A percentile compares a stretch with the other conserved stretches of the same genome.
Evolutionary conservation across 495 filamentous ascomycete species (phyloP).

Genomic region (Chlorociboria aeruginascens): DNA sequence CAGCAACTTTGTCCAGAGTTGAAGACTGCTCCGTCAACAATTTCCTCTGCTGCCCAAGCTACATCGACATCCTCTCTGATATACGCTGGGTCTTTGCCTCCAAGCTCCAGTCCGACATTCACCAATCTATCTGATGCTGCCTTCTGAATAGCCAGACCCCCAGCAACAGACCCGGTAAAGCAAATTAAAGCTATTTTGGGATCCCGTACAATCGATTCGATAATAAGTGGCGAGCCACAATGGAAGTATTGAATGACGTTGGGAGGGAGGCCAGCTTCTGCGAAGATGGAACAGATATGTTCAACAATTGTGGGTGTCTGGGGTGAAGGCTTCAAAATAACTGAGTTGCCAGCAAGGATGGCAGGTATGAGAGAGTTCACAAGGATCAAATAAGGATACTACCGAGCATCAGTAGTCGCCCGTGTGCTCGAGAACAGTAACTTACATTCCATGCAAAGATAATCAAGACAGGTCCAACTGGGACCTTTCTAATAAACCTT

Average conservation of each 20-base stretch:
- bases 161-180: conserved; percentile 88
- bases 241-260: conserved; percentile 86
- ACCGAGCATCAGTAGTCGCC: conserved; percentile 5
- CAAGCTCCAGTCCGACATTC: conserved; percentile 77
- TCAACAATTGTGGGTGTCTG: conserved; percentile 88
- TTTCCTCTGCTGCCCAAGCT: conserved; percentile 81
- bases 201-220: conserved; percentile 62
- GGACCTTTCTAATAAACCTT: conserved; percentile 75
- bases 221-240: conserved; percentile 55
- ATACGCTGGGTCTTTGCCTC: conserved; percentile 89
- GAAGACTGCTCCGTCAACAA: conserved; percentile 89
- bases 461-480: conserved; percentile 72
- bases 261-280: conserved; percentile 62
- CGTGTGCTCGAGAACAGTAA: conserved; percentile 9
- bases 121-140: conserved; percentile 71
- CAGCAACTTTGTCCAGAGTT: conserved; percentile 98
- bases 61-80: conserved; percentile 77
- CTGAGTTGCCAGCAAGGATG: conserved; percentile 72
- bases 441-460: conserved; percentile 93
- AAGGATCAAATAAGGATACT: conserved; percentile 90
- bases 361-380: conserved; percentile 87
- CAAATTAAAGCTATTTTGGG: conserved; percentile 66
- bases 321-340: conserved; percentile 87
- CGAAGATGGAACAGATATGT: conserved; percentile 62
- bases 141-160: conserved; percentile 73